A percentile compares a stretch with the other conserved stretches of the same genome.
Evolutionary conservation across 768 basidiomycete genomes (phyloP).

Genomic region (Rhodotorula sphaerocarpa): DNA sequence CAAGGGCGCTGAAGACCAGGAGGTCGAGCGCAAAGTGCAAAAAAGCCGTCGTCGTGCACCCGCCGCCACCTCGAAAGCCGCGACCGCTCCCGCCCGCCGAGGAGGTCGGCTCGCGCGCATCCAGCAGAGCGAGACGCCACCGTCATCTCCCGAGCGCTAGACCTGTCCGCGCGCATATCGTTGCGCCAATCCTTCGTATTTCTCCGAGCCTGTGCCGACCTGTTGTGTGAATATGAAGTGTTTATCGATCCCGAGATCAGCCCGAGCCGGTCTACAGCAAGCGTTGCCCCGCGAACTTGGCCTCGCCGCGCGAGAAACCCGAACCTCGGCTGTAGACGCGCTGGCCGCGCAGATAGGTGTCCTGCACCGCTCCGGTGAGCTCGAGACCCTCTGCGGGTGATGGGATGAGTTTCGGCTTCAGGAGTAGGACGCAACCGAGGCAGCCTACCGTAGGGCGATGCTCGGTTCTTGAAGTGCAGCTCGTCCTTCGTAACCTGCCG

Average conservation of each 20-base stretch:
- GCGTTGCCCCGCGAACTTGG: constrained; percentile 15
- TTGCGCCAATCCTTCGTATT: background rate
- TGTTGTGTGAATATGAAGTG: constrained; percentile 8
- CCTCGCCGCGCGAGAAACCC: constrained; percentile 14
- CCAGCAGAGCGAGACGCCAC: constrained; percentile 15
- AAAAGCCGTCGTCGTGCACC: constrained; percentile 16
- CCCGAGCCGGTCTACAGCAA: constrained; percentile 12
- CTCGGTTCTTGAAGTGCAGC: constrained; percentile 85
- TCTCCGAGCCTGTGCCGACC: background rate
- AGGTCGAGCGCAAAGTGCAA: constrained; percentile 40
- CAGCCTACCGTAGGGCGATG: constrained; percentile 62
- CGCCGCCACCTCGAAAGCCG: background rate
- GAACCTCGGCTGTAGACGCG: constrained; percentile 51
- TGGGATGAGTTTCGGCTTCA: background rate
- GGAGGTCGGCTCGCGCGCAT: background rate
- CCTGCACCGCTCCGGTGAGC: constrained; percentile 62
- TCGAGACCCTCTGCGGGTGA: constrained; percentile 61
- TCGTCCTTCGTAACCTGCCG: constrained; percentile 61
- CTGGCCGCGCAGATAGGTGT: constrained; percentile 70
- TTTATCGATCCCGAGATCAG: too few relatives aligned
- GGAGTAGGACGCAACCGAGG: too few relatives aligned
- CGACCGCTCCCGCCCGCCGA: background rate
- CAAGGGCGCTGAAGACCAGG: constrained; percentile 87
- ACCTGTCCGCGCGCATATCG: background rate
- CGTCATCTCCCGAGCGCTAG: constrained; percentile 1